A percentile compares a stretch with the other conserved stretches of the same genome.
phyloP scores from a whole-genome alignment of 345 rosid species.

The Eucalyptus globulus region DNA sequence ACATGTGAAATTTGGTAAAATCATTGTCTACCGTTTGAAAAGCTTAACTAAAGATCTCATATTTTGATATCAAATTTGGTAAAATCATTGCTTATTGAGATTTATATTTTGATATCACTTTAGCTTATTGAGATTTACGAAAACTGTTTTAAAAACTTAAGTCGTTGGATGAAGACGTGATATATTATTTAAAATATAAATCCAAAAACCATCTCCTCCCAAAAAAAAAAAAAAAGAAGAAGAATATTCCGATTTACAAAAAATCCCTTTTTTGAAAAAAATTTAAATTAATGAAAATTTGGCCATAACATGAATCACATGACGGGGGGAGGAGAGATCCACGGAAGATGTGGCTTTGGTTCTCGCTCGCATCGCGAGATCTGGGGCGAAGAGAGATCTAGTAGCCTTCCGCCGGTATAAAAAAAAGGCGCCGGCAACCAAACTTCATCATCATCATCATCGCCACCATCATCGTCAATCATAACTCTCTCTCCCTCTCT shows the following conservation, averaged over 20 bases:
- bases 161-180: no score
- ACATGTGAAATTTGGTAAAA: no score
- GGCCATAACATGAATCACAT: background rate
- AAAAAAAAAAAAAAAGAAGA: background rate
- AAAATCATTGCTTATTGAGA: no score
- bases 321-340: background rate
- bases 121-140: no score
- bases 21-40: fast-evolving
- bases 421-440: background rate
- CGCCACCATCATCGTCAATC: constrained; percentile 1
- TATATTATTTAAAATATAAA: background rate
- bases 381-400: background rate
- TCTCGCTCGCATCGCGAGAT: background rate
- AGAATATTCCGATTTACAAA: background rate
- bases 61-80: fast-evolving
- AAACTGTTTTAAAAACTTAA: fast-evolving
- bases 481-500: background rate
- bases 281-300: background rate
- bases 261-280: background rate
- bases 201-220: background rate
- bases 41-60: fast-evolving
- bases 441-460: background rate
- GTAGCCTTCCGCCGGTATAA: background rate
- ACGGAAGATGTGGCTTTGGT: constrained; percentile 34
- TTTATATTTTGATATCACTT: no score